Evolutionary conservation across 257 asterid species (phyloP).

Genomic region (Solanum tacnaense): DNA sequence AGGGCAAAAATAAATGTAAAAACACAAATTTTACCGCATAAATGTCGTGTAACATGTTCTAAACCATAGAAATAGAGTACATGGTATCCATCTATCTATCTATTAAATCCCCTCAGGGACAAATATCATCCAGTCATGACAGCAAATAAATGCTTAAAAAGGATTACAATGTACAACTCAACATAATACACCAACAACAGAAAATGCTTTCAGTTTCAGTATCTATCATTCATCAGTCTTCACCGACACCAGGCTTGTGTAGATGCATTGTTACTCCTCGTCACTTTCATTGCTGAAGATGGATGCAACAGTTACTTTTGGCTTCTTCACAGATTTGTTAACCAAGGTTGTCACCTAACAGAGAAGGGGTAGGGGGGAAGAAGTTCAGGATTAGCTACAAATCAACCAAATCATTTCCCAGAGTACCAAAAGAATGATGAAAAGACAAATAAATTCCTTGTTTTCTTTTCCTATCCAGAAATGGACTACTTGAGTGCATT

Average conservation of each 20-base stretch:
- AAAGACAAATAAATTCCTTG: background rate
- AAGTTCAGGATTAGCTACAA: background rate
- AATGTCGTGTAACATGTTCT: background rate
- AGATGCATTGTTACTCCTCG: conserved; percentile 38
- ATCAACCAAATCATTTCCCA: background rate
- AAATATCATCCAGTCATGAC: background rate
- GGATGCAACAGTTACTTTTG: conserved; percentile 59
- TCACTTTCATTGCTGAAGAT: conserved; percentile 72
- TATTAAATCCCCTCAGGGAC: background rate
- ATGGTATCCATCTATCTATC: background rate
- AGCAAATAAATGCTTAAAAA: background rate
- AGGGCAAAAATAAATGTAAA: background rate
- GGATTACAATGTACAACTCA: background rate
- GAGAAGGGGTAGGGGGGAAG: background rate
- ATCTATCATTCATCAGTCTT: background rate
- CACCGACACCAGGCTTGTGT: background rate
- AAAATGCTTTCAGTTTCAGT: background rate
- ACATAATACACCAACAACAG: background rate
- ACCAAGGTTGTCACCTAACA: conserved; percentile 32
- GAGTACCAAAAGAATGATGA: background rate
- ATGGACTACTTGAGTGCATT: background rate
- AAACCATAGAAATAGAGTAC: background rate
- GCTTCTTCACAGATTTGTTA: conserved; percentile 51
- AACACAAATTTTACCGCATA: background rate
- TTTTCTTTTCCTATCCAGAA: background rate